These are phyloP conservation scores for Solanum rostratum DNA, from an alignment of 257 asterid species.

Conservation along the genomic window DNA sequence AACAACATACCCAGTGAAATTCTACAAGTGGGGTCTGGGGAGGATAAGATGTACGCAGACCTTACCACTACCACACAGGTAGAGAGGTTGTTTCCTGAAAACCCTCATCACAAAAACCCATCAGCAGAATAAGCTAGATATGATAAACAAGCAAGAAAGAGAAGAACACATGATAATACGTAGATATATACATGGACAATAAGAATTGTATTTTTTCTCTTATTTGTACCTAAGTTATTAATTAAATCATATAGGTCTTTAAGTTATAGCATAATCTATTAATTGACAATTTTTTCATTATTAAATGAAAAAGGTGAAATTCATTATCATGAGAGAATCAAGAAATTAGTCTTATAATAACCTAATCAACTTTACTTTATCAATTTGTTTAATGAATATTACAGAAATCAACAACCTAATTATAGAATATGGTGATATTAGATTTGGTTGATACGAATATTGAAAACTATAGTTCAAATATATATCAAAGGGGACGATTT, in stretches of 20 bases:
- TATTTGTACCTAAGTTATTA: not conserved
- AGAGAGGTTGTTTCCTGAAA: too few relatives aligned
- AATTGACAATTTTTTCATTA: not conserved
- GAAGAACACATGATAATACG: too few relatives aligned
- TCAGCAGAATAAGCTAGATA: too few relatives aligned
- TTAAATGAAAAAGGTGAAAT: not conserved
- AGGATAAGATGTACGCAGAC: too few relatives aligned
- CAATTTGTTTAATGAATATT: constrained; percentile 12
- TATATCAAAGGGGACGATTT: constrained; percentile 11
- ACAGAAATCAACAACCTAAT: not conserved
- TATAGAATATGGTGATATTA: not conserved
- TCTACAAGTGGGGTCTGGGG: too few relatives aligned
- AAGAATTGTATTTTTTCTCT: not conserved
- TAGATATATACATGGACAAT: too few relatives aligned
- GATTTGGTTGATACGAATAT: constrained; percentile 37
- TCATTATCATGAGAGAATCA: not conserved
- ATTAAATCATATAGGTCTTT: not conserved
- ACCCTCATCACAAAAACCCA: too few relatives aligned
- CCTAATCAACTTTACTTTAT: constrained; percentile 1
- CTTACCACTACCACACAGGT: too few relatives aligned
- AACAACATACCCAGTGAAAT: too few relatives aligned
- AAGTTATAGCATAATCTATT: not conserved
- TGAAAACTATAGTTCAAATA: constrained; percentile 9
- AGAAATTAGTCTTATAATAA: constrained; percentile 17
- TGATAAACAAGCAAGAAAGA: too few relatives aligned